A percentile compares a stretch with the other conserved stretches of the same genome.
These are phyloP conservation scores for Thermochaetoides dissita DNA, from an alignment of 2,329 filamentous ascomycete genomes.

Conservation along the genomic window DNA sequence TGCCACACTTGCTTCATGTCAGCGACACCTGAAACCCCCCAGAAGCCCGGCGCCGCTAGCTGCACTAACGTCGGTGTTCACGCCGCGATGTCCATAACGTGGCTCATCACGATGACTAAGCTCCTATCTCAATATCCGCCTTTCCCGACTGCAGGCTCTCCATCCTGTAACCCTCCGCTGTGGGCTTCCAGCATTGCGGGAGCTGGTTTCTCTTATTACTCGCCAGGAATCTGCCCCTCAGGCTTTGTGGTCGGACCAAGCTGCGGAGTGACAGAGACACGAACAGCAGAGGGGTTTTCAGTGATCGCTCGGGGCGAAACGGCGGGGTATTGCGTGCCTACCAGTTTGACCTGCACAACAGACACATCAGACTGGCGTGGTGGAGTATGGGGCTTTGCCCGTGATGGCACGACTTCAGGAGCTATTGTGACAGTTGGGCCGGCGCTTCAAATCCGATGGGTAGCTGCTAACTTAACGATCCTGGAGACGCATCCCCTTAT, in stretches of 20 bases:
- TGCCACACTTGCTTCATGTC: constrained; percentile 7
- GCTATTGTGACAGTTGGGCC: constrained; percentile 21
- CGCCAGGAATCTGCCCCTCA: constrained; percentile 26
- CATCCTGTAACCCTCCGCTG: constrained; percentile 22
- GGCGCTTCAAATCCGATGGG: constrained; percentile 26
- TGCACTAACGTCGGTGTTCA: constrained; percentile 27
- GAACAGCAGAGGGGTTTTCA: constrained; percentile 20
- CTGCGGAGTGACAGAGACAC: constrained; percentile 18
- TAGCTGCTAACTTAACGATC: constrained; percentile 20
- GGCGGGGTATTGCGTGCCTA: constrained; percentile 20
- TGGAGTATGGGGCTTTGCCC: constrained; percentile 24
- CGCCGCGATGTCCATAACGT: constrained; percentile 25
- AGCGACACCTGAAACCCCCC: constrained; percentile 11
- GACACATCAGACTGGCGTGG: constrained; percentile 27
- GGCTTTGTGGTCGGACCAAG: constrained; percentile 22
- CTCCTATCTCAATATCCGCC: constrained; percentile 25
- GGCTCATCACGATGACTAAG: constrained; percentile 26
- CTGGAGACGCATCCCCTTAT: constrained; percentile 25
- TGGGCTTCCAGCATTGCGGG: constrained; percentile 23
- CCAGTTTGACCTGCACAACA: constrained; percentile 25
- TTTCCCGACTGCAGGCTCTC: constrained; percentile 20
- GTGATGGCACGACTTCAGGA: constrained; percentile 9
- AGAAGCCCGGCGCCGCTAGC: constrained; percentile 20
- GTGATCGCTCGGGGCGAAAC: constrained; percentile 19
- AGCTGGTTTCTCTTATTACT: constrained; percentile 26